Evolutionary conservation across 108 stramenopile species (phyloP).

Genomic region (Skeletonema marinoi): DNA sequence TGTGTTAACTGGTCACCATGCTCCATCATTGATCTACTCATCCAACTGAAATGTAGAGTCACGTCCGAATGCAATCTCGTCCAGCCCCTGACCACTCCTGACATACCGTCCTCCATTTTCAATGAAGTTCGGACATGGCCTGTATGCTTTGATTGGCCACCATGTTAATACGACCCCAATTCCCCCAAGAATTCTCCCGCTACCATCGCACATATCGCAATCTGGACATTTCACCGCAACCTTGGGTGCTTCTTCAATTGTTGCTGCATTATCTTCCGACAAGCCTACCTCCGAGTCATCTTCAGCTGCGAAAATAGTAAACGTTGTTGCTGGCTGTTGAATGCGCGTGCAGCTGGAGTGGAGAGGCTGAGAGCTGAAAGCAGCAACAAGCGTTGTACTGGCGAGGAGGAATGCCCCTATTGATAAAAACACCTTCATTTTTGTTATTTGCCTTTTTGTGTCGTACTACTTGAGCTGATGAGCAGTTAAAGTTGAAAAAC

Average conservation of each 20-base stretch:
- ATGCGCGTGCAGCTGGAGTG: neutral
- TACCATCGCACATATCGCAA: constrained; percentile 84
- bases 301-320: neutral
- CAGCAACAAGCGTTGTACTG: constrained; percentile 3
- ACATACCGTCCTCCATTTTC: constrained; percentile 71
- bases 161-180: constrained; percentile 74
- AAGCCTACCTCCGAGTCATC: neutral
- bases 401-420: neutral
- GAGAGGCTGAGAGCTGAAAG: neutral
- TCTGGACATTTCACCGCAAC: constrained; percentile 73
- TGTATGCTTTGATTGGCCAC: constrained; percentile 91
- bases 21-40: neutral
- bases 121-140: constrained; percentile 89
- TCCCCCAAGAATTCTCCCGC: constrained; percentile 84
- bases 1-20: neutral
- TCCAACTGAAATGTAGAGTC: constrained; percentile 51
- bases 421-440: neutral
- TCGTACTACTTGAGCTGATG: neutral
- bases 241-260: constrained; percentile 5
- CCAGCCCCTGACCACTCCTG: constrained; percentile 75
- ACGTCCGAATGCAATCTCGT: constrained; percentile 89
- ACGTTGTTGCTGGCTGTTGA: neutral
- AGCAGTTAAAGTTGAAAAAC: too few relatives aligned
- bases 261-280: neutral
- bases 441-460: neutral